Evolutionary conservation across 2,329 filamentous ascomycete genomes (phyloP), one percentile per base, ranked within the genome.

Genomic region (Akanthomyces uredinophilus): DNA sequence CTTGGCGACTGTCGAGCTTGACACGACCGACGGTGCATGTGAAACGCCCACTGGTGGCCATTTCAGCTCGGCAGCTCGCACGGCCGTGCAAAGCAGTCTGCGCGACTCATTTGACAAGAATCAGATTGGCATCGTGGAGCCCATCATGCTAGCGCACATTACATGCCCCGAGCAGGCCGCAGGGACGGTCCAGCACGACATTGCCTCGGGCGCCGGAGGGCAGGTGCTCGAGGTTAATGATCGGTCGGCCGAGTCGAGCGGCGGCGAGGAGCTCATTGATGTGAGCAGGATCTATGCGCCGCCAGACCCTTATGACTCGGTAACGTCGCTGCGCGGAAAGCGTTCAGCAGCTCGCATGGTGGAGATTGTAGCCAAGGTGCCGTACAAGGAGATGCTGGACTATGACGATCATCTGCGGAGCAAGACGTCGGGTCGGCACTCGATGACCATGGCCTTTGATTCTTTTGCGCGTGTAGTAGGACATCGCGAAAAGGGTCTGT

Each of bases 351-450:
- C 77, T 61, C 77, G 79, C 51, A 80, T 78, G 77, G 78, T 82
- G 63, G 83, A 88, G 55, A 91, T 99, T 67, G 87, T 89, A 13
- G 95, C 93, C 24, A 87, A 90, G 69, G 94, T 98, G 32, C 95
- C 95, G 37, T 81, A 98, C 69, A 96, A 95, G 76, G 94, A 98
- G 75, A 97, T 98, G 91, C 88, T 98, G 41, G 91, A 94, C 47
- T 99, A 98, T 74, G 80, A 98, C 68, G 91, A 92, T 72, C 91
- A 96, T 71, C 76, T 99, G 66, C 82, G 95, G 58, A 93, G 91
- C 75, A 83, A 96, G 78, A 99, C 94, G 4, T 90, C 89, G 3
- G 95, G 95, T 0, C 82, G 95, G 2, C 84, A 87, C 69, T 79
- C 81, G 5, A 77, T 86, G 71, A 83, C 81, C 1, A 83, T 86